Base-by-base conservation (phyloP, 306 rosid species). In the Malus orientalis region DNA sequence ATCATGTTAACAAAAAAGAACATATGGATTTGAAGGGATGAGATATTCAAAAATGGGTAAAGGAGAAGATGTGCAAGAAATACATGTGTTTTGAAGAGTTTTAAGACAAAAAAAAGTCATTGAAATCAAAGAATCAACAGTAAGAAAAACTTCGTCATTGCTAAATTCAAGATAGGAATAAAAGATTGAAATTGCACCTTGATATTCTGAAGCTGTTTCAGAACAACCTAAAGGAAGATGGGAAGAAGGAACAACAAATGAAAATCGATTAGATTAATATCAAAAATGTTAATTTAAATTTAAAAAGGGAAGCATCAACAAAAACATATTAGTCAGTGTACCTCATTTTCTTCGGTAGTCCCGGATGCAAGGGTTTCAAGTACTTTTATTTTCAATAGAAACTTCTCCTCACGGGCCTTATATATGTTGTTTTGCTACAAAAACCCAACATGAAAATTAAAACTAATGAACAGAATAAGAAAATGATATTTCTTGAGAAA, bases 281-380 rank as follows among this genome's bases (percentile, higher is more conserved):
- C 1, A 6, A 11, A 25, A 54, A 71, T 11, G 45, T 70, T 55
- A 73, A 58, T 36, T 8, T 9, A 19, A 25, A 53, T 42, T 58
- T 44, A 68, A 19, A 67, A 85, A 55, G 13, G 66, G 67, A 69
- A 76, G 53, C 36, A 71, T 69, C 53, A 29, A 58, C 54, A 44
- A 73, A 82, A 79, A 55, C 80, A 49, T 57, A 61, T 15, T 20
- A 75, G 66, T 63, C 27, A 71, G 62, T 80, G 60, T 75, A 91
- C 99, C 97, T 92, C 93, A 71, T 83, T 86, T 85, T 96, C 99
- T 86, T 88, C 93, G 13, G 86, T 71, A 40, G 93, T 78, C 75
- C 98, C 98, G 8, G 83, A 76, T 42, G 96, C 89, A 80, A 96
- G 89, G 57, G 93, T 82, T 84, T 96, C 98, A 70, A 96, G 97